Base-by-base conservation (phyloP, 192 early-diverging fungal species). In the Backusella tarrabulga region DNA sequence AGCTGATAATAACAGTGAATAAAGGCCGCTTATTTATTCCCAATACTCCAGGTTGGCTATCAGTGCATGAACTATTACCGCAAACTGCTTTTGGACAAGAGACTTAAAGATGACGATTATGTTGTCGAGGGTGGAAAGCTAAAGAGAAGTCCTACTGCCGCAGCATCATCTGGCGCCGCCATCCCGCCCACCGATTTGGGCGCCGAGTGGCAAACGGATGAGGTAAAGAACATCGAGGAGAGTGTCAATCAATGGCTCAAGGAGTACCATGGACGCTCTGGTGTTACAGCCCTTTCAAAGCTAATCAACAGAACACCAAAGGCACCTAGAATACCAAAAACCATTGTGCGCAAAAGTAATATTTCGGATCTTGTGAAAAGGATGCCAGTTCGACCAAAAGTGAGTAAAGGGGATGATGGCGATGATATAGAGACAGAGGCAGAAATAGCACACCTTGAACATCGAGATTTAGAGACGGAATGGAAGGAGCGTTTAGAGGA, bases 31-130 rank as follows among this genome's bases (percentile, higher is more conserved):
- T 2, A 32, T 32, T 32, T 32, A 32, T 32, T 3, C 32, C 32
- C 2, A 32, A 32, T 32, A 2, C n/a, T 7, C 23, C 38, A 81
- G 76, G 80, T 87, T n/a, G 88, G 88, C 56, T 90, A 90, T 60
- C 87, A 88, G 50, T 90, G 88, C 44, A 90, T 87, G 72, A 82
- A 85, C 23, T 87, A 90, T 50, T 90, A 90, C 60, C 81, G 88
- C 1, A 88, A 86, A 36, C 73, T 90, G 0, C 68, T 90, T 17
- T 78, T 82, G 34, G 77, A 79, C 6, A 82, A 81, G 3, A 84
- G 67, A 26, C 46, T 90, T 1, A 80, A 78, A 0, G 88, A 90
- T 52, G 85, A 85, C 21, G 82, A 85, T 4, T 90, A 90, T 73
- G 76, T 75, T 6, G 81, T 81, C 34, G 83, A 83, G 32, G 80